Conservation (phyloP, 148 eudicot species). For the Silene conica region DNA sequence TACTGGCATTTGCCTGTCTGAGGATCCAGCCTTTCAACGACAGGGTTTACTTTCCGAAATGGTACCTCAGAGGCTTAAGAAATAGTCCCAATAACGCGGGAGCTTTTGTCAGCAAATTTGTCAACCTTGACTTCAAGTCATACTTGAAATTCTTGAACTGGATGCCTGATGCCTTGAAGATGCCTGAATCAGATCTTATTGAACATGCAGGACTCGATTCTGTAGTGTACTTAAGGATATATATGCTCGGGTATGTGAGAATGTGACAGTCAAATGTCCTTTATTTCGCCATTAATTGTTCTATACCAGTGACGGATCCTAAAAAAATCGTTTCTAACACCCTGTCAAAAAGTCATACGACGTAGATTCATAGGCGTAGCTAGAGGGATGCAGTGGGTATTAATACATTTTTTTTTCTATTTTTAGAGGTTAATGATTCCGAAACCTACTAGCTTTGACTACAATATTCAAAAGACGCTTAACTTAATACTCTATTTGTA, state of each 20-base stretch:
- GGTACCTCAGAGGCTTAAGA: constrained; percentile 91
- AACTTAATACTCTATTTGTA: no score
- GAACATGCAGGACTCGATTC: constrained; percentile 99
- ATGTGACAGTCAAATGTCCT: no score
- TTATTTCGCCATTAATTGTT: constrained; percentile 1
- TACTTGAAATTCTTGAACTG: constrained; percentile 79
- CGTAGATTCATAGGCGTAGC: no score
- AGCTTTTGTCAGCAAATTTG: constrained; percentile 54
- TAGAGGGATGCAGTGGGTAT: no score
- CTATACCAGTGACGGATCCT: background rate
- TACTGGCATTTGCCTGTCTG: constrained; percentile 76
- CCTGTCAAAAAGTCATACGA: no score
- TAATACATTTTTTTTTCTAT: no score
- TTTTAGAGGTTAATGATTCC: no score
- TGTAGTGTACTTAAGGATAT: constrained; percentile 84
- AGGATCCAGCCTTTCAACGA: constrained; percentile 96
- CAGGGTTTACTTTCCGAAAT: constrained; percentile 94
- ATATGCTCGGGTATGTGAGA: constrained; percentile 83
- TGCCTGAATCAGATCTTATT: constrained; percentile 94
- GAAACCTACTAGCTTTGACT: no score
- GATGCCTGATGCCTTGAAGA: constrained; percentile 91
- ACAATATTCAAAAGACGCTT: no score
- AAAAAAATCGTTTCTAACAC: background rate
- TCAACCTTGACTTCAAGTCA: constrained; percentile 75
- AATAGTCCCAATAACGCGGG: constrained; percentile 65